A percentile compares a stretch with the other conserved stretches of the same genome.
phyloP scores from a whole-genome alignment of 2,329 filamentous ascomycete species.

The Parastagonospora avenae region DNA sequence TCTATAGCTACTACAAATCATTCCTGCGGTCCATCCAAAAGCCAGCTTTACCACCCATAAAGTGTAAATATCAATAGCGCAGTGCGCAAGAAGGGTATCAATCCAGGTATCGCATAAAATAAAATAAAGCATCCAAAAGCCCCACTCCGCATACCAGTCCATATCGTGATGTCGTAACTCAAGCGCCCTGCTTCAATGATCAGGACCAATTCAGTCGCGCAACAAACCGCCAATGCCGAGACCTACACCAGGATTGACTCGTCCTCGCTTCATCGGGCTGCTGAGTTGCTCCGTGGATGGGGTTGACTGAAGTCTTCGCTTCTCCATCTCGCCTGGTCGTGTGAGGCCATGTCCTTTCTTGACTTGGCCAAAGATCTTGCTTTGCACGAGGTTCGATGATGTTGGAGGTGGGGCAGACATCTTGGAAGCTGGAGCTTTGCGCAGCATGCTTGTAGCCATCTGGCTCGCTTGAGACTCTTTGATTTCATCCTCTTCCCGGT shows the following conservation, averaged over 20 bases:
- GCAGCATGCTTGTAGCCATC: conserved; percentile 75
- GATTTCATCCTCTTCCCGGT: conserved; percentile 69
- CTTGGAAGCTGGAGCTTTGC: conserved; percentile 57
- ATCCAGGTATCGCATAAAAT: neutral
- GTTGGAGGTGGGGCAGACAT: conserved; percentile 38
- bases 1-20: neutral
- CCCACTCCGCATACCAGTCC: neutral
- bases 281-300: conserved; percentile 30
- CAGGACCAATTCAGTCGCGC: conserved; percentile 31
- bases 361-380: conserved; percentile 66
- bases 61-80: neutral
- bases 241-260: conserved; percentile 57
- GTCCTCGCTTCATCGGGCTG: conserved; percentile 57
- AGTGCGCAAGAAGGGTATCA: conserved; percentile 4
- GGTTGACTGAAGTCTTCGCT: conserved; percentile 28
- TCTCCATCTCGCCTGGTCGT: conserved; percentile 38
- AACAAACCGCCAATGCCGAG: conserved; percentile 59
- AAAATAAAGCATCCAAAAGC: neutral
- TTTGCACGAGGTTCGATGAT: conserved; percentile 55
- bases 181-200: conserved; percentile 16
- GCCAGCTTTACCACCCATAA: neutral
- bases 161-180: conserved; percentile 14
- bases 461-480: conserved; percentile 78
- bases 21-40: neutral
- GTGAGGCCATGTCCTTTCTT: conserved; percentile 57